Conservation (phyloP, 202 grass and related monocot species). For the Panicum virgatum region DNA sequence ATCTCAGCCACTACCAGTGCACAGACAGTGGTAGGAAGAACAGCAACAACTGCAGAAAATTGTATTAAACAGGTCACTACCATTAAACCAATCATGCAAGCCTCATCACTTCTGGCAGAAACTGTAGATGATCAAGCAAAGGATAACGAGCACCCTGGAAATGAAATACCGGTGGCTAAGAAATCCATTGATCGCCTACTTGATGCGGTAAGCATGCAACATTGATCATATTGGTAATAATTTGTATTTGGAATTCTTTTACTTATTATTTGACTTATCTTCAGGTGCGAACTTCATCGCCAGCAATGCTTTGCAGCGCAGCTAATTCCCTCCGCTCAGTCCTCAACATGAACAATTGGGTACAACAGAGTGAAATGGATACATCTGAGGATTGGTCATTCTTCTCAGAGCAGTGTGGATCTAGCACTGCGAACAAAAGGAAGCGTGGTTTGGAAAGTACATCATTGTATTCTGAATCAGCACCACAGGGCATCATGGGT, state of each 20-base stretch:
- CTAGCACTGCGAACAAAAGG: background rate
- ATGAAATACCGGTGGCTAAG: background rate
- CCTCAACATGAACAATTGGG: background rate
- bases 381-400: background rate
- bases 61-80: slow-evolving; percentile 10
- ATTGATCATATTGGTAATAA: background rate
- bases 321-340: slow-evolving; percentile 7
- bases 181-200: slow-evolving; percentile 29
- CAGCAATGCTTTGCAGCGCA: background rate
- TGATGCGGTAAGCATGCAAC: slow-evolving; percentile 21
- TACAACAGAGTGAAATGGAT: background rate
- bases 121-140: background rate
- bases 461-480: background rate
- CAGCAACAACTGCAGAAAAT: background rate
- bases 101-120: background rate
- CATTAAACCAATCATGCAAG: background rate
- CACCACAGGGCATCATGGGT: background rate
- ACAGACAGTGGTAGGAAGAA: background rate
- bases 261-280: slow-evolving; percentile 2
- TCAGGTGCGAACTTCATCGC: slow-evolving; percentile 40
- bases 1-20: background rate
- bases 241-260: background rate
- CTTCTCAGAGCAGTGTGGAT: slow-evolving; percentile 14
- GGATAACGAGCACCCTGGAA: background rate
- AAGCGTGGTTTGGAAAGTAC: slow-evolving; percentile 16